Evolutionary conservation across 2,329 filamentous ascomycete species (phyloP), one percentile per base, ranked within the genome.

Genomic region (Fusarium coicis): DNA sequence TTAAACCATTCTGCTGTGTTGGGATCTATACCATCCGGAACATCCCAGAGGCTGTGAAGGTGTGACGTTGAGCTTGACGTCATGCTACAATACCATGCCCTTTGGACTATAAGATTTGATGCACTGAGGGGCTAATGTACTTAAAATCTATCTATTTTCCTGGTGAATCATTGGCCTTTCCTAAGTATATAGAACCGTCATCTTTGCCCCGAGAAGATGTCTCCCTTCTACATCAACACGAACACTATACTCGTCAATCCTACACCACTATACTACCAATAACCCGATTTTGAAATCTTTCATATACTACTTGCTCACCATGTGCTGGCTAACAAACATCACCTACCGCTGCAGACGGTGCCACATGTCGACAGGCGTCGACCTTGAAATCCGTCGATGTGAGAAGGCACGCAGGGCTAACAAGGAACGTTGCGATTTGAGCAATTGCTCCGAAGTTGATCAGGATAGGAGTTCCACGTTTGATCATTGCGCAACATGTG

Each of bases 101-200:
- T 11, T 4, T 21, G 1, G 4, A 21, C 11, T 5, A 21, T 28
- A 19, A 8, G 0, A 5, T 30, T 21, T 10, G 12, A 15, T 21
- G 5, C 9, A 21, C 6, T 30, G 4, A 19, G 34, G 18, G 2
- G 4, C 8, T 3, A 15, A 23, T 2, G 0, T 5, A 7, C 5
- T 0, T 34, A 16, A 18, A 18, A 9, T 19, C 16, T 2, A 19
- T 4, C 1, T 10, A 19, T 15, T 15, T 1, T 10, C 8, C n/a
- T 10, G 5, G 16, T 15, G 30, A 50, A 19, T 34, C 30, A 15
- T 30, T 34, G 16, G 3, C n/a, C 4, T 8, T 50, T 23, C 16
- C 15, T 16, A 19, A 50, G 30, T 50, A 34, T 50, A 50, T 34
- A 34, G 23, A 4, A 11, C 11, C 11, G 30, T 4, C 21, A 34